Evolutionary conservation across 2,329 filamentous ascomycete species (phyloP).

Genomic region (Aureobasidium leucospermi): DNA sequence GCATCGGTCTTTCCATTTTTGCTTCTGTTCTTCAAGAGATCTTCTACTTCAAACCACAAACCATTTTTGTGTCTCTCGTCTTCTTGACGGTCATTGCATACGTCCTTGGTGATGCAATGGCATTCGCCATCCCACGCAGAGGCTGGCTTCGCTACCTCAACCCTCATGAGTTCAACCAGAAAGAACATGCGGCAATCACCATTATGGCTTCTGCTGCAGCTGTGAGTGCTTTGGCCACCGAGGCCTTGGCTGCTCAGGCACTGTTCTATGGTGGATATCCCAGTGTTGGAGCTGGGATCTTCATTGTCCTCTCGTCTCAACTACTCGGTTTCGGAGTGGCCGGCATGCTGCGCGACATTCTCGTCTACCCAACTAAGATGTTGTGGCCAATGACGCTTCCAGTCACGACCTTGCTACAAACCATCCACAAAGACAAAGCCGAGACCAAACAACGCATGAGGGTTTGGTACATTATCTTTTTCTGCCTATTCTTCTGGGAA

Average conservation of each 20-base stretch:
- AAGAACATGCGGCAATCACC: conserved; percentile 32
- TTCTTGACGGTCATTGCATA: conserved; percentile 41
- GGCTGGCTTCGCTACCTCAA: conserved; percentile 33
- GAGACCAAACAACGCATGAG: conserved; percentile 34
- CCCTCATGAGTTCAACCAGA: conserved; percentile 29
- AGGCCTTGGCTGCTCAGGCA: conserved; percentile 39
- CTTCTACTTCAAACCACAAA: conserved; percentile 43
- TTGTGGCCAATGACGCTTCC: conserved; percentile 36
- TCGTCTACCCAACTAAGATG: conserved; percentile 45
- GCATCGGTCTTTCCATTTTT: conserved; percentile 22
- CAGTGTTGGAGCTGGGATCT: conserved; percentile 34
- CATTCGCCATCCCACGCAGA: conserved; percentile 29
- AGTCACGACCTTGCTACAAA: conserved; percentile 32
- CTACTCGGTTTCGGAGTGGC: conserved; percentile 44
- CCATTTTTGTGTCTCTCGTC: conserved; percentile 37
- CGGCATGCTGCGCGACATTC: conserved; percentile 39
- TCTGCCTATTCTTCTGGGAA: conserved; percentile 40
- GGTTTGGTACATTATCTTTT: conserved; percentile 36
- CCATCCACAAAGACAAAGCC: conserved; percentile 31
- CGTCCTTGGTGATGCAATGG: conserved; percentile 35
- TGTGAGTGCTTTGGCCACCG: conserved; percentile 28
- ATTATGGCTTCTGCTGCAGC: conserved; percentile 39
- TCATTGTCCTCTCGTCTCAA: conserved; percentile 43
- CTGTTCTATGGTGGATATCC: conserved; percentile 40
- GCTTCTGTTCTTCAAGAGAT: conserved; percentile 35